Base-by-base conservation (phyloP, 2,329 filamentous ascomycete species). In the Cladosporium sp. region DNA sequence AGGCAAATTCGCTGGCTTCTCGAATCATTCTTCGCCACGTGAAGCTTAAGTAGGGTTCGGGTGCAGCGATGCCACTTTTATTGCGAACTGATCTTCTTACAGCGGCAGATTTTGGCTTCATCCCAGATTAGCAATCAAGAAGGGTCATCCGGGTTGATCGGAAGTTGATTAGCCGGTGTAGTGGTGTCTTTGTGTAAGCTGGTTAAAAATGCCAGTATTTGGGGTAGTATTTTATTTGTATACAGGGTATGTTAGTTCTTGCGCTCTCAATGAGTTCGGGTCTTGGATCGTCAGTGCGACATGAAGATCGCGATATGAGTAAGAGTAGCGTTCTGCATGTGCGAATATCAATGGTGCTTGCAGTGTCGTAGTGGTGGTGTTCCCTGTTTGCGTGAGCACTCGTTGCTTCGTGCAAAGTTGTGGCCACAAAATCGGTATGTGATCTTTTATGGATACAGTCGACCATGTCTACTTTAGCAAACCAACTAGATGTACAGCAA, bases 31-130 rank as follows among this genome's bases (percentile, higher is more conserved):
- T 55, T 29, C 29, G 52, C 52, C 52, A 55, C 52, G 52, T 55
- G 52, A 55, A 46, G 52, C 52, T 55, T 10, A n/a, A 33, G 52
- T 55, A 55, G 52, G 52, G 52, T 55, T 55, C 52, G 52, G 52
- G 26, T 31, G 52, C 28, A 21, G 26, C 28, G 28, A n/a, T 29
- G 28, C 52, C 26, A n/a, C 52, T 12, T 18, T 12, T 8, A 31
- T 29, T 18, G 18, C 8, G 8, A 12, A 11, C 14, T 11, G 52
- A 52, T 52, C 49, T 52, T 18, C 49, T 14, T 52, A 23, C 40
- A 10, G n/a, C 12, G 40, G 40, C n/a, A 46, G 40, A 46, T 23
- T 46, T 46, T 46, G 40, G 40, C 40, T 46, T 12, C n/a, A 23
- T 46, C n/a, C n/a, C 8, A 46, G n/a, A 46, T 23, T 21, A 21